A percentile compares a stretch with the other conserved stretches of the same genome.
Evolutionary conservation across 371 early-diverging fungal genomes (phyloP).

Genomic region (Zychaea mexicana): DNA sequence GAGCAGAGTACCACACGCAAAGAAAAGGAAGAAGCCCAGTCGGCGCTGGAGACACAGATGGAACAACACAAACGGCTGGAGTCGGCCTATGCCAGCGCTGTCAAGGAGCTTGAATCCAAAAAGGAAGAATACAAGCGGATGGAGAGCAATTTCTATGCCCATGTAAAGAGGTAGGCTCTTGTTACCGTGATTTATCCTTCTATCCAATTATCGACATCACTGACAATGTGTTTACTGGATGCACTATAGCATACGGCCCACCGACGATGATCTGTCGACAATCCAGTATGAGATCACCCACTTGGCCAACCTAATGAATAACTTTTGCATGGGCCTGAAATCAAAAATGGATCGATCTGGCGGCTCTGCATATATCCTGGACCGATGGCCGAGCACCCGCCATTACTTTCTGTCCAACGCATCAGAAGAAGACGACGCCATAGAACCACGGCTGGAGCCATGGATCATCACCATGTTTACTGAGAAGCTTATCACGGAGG

Average conservation of each 20-base stretch:
- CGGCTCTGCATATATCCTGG: conserved; percentile 30
- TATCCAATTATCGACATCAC: not conserved
- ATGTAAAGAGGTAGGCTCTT: conserved; percentile 23
- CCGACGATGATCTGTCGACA: conserved; percentile 53
- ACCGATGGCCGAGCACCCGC: conserved; percentile 15
- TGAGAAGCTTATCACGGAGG: conserved; percentile 39
- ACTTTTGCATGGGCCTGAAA: conserved; percentile 45
- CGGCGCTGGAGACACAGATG: conserved; percentile 25
- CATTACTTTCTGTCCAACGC: conserved; percentile 12
- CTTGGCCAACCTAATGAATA: conserved; percentile 38
- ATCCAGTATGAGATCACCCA: conserved; percentile 48
- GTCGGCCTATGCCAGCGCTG: conserved; percentile 12
- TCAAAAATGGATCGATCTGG: conserved; percentile 35
- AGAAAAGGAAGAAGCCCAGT: conserved; percentile 18
- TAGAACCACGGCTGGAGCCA: conserved; percentile 27
- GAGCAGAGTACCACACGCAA: conserved; percentile 16
- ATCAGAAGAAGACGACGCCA: conserved; percentile 6
- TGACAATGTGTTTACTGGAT: not conserved
- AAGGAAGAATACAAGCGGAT: conserved; percentile 40
- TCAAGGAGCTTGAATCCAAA: conserved; percentile 31
- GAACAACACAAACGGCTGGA: conserved; percentile 24
- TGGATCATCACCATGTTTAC: conserved; percentile 42
- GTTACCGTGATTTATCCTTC: too few species aligned
- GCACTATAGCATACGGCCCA: conserved; percentile 44
- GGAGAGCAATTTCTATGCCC: conserved; percentile 45